Evolutionary conservation across 352 stramenopile genomes (phyloP).

Genomic region (Globisporangium sylvaticum): DNA sequence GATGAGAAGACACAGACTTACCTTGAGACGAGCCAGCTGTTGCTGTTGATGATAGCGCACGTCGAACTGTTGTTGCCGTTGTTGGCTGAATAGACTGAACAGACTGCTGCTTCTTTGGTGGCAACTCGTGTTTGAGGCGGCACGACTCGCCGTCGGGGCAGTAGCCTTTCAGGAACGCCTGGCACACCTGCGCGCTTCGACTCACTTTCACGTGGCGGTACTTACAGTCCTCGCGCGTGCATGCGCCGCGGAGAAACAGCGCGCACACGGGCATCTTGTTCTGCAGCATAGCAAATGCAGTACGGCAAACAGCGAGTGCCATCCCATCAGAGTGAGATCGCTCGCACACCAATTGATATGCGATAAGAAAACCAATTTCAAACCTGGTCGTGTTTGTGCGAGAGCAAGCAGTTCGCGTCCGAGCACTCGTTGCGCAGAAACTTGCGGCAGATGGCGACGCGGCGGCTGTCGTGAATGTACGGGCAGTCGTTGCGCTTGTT

Average conservation of each 20-base stretch:
- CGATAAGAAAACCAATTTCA: background rate
- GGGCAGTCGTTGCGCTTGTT: conserved; percentile 78
- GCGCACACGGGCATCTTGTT: conserved; percentile 83
- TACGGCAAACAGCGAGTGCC: background rate
- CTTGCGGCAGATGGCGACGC: conserved; percentile 75
- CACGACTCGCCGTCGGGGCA: conserved; percentile 54
- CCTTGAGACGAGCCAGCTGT: conserved; percentile 21
- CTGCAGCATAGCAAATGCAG: conserved; percentile 21
- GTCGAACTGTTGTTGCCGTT: background rate
- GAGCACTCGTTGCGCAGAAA: conserved; percentile 67
- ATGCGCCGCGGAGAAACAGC: conserved; percentile 71
- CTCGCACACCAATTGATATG: background rate
- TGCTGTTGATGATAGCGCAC: background rate
- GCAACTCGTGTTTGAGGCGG: conserved; percentile 57
- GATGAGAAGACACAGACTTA: conserved; percentile 27
- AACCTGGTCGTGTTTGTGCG: conserved; percentile 75
- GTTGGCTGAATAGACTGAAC: background rate
- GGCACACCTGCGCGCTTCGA: conserved; percentile 50
- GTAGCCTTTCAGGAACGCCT: conserved; percentile 64
- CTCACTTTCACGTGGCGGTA: conserved; percentile 85
- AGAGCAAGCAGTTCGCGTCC: conserved; percentile 58
- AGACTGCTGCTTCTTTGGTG: conserved; percentile 22
- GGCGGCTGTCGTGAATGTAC: conserved; percentile 83
- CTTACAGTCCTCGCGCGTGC: conserved; percentile 67
- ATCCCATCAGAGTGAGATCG: background rate